These are phyloP conservation scores for Eutreptiella sp. DNA, from an alignment of 208 protist genomes.

Conservation along the genomic window DNA sequence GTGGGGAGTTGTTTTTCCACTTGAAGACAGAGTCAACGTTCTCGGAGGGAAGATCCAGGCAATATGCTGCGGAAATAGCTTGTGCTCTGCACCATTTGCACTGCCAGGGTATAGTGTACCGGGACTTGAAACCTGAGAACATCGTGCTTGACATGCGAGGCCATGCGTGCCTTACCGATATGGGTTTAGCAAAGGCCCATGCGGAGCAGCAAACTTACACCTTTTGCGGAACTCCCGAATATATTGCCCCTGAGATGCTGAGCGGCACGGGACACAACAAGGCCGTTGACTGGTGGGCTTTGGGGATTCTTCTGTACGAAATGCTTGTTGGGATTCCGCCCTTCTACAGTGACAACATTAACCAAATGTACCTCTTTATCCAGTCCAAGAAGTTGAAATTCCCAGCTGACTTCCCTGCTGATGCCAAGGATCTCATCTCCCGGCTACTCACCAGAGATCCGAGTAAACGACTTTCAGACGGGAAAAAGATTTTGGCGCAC, in stretches of 20 bases:
- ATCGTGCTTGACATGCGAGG: constrained; percentile 25
- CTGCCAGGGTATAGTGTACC: constrained; percentile 47
- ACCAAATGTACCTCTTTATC: constrained; percentile 17
- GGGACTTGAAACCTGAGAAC: constrained; percentile 37
- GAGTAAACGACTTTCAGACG: constrained; percentile 46
- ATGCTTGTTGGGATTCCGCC: constrained; percentile 47
- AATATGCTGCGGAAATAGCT: constrained; percentile 48
- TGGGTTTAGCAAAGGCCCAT: constrained; percentile 28
- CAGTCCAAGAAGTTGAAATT: constrained; percentile 13
- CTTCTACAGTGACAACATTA: constrained; percentile 46
- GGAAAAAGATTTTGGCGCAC: constrained; percentile 30
- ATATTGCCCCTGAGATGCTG: constrained; percentile 52
- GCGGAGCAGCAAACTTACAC: not conserved
- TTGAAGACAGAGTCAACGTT: constrained; percentile 24
- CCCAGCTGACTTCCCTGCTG: constrained; percentile 10
- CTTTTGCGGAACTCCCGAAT: constrained; percentile 47
- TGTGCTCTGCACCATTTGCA: constrained; percentile 49
- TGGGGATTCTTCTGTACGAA: constrained; percentile 56
- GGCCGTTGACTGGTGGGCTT: constrained; percentile 51
- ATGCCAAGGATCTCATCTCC: constrained; percentile 2
- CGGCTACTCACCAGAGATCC: constrained; percentile 4
- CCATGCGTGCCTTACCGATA: constrained; percentile 33
- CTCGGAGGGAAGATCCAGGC: constrained; percentile 32
- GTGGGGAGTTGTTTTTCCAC: constrained; percentile 76
- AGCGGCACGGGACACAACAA: constrained; percentile 36